Evolutionary conservation across 495 filamentous ascomycete genomes (phyloP), one percentile per base, ranked within the genome.

Genomic region (Immersiella caudata): DNA sequence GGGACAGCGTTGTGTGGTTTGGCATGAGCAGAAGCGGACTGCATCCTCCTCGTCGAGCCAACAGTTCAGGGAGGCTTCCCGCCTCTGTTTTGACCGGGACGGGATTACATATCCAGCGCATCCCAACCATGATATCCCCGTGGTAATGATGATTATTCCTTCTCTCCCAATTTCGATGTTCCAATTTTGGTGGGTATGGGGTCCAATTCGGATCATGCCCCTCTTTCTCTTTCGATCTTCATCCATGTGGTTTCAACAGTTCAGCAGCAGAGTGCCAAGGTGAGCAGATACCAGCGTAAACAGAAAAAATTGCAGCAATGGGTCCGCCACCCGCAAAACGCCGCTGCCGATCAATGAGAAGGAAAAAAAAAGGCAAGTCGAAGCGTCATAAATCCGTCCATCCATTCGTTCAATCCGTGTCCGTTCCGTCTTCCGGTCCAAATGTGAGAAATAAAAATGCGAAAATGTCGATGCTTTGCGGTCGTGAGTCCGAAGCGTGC

Each of bases 341-440:
- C 63, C 63, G 1, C 26, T 8, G 20, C 52, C 33, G 25, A 49
- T 21, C 51, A 20, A n/a, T 22, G 16, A 57, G 20, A 56, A 16
- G 20, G 36, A 57, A 14, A 49, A 29, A 54, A 29, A 57, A 22
- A 36, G 52, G 9, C 51, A 35, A 65, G 52, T 26, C 24, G 46
- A 65, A 65, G 24, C 40, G 26, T 46, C 51, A 57, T 57, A 56
- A 68, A 57, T 58, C 61, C 61, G 61, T 58, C 54, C 66, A 26
- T 57, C 33, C 65, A 57, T 65, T 50, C 64, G 36, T 25, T 52
- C 46, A 52, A 9, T 63, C 52, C 61, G 29, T 27, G 36, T 50
- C 61, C 66, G 35, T 68, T 49, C 61, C 66, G 35, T 68, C 63
- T 56, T 59, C 54, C 61, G 61, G 62, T 40, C 54, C 66, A 14